phyloP scores from a whole-genome alignment of 2,329 filamentous ascomycete genomes.

The Elsinoe batatas region DNA sequence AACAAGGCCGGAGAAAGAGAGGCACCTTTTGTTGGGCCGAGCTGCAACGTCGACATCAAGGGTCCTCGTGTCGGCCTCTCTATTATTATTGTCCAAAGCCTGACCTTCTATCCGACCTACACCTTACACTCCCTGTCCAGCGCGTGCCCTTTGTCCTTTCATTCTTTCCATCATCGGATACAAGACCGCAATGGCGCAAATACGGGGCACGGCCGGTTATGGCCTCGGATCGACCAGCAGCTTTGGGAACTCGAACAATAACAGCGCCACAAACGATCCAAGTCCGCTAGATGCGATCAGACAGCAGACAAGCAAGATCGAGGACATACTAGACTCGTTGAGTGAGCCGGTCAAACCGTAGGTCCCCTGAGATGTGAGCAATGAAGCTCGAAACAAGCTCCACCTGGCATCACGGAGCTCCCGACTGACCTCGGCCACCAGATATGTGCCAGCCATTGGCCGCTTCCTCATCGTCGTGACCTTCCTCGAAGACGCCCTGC shows the following conservation, averaged over 20 bases:
- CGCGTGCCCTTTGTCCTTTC: not conserved
- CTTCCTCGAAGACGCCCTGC: slow-evolving; percentile 90
- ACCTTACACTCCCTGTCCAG: not conserved
- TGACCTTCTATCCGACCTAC: slow-evolving; percentile 6
- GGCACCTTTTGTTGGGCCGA: slow-evolving; percentile 6
- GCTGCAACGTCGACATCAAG: slow-evolving; percentile 13
- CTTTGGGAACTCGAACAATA: slow-evolving; percentile 45
- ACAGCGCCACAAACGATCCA: slow-evolving; percentile 55
- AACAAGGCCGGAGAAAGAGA: not conserved
- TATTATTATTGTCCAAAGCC: slow-evolving; percentile 4
- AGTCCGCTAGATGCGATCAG: slow-evolving; percentile 81
- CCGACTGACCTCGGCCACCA: slow-evolving; percentile 33
- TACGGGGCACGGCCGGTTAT: slow-evolving; percentile 62
- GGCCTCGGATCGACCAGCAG: slow-evolving; percentile 62
- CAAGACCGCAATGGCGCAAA: slow-evolving; percentile 43
- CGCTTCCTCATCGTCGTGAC: slow-evolving; percentile 97
- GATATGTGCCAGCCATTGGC: slow-evolving; percentile 88
- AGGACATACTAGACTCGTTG: slow-evolving; percentile 78
- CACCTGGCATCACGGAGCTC: not conserved
- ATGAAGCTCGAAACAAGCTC: slow-evolving; percentile 24
- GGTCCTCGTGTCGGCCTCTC: not conserved
- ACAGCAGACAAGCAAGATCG: slow-evolving; percentile 95
- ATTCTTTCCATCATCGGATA: not conserved
- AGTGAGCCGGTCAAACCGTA: slow-evolving; percentile 94
- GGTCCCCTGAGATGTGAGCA: slow-evolving; percentile 31